phyloP scores from a whole-genome alignment of 805 yeast species.

The Candida wancherniae region DNA sequence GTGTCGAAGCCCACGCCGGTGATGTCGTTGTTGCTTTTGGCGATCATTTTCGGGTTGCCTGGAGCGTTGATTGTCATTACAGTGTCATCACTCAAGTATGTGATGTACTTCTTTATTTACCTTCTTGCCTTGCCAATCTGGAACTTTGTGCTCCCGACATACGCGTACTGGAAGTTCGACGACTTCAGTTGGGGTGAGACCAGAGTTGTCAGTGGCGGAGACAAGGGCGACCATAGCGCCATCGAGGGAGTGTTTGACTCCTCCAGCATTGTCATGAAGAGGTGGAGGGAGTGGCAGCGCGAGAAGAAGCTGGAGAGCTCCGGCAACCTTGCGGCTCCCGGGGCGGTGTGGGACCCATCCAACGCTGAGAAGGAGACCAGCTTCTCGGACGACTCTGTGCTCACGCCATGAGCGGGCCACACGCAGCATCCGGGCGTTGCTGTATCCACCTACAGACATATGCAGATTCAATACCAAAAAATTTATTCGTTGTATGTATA shows the following conservation, averaged over 20 bases:
- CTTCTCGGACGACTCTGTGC: conserved; percentile 22
- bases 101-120: conserved; percentile 77
- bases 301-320: conserved; percentile 43
- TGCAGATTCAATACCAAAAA: too few species aligned
- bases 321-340: conserved; percentile 28
- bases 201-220: conserved; percentile 68
- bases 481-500: too few species aligned
- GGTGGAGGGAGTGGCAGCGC: conserved; percentile 92
- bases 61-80: conserved; percentile 78
- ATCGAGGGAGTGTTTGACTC: conserved; percentile 84
- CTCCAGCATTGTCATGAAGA: conserved; percentile 81
- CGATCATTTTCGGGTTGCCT: conserved; percentile 78
- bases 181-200: conserved; percentile 98
- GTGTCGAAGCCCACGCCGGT: conserved; percentile 72
- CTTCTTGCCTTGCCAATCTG: conserved; percentile 83
- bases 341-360: conserved; percentile 45
- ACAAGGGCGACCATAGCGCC: conserved; percentile 62
- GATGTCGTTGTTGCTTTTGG: conserved; percentile 71
- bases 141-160: conserved; percentile 83
- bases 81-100: conserved; percentile 65
- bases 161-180: conserved; percentile 93
- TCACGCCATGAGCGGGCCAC: too few species aligned
- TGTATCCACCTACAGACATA: too few species aligned
- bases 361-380: conserved; percentile 25
- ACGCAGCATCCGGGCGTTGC: too few species aligned